phyloP scores from a whole-genome alignment of 306 rosid genomes.

The Prunus fruticosa region DNA sequence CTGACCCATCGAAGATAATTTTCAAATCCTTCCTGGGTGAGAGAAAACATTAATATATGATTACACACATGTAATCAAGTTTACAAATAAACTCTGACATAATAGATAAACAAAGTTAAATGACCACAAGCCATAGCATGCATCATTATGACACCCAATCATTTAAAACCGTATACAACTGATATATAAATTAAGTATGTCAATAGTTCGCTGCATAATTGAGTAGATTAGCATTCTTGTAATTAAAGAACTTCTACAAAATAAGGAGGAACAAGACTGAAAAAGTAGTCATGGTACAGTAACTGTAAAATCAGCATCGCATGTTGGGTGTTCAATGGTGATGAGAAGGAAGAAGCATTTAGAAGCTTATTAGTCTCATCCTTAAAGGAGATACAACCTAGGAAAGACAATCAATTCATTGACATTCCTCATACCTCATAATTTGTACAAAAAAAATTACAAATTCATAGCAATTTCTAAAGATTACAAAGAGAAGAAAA shows the following conservation, averaged over 20 bases:
- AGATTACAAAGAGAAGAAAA: not conserved
- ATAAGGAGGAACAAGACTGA: not conserved
- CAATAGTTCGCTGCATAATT: not conserved
- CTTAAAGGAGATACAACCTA: not conserved
- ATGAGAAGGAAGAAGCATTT: not conserved
- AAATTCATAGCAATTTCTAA: not conserved
- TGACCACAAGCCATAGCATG: not conserved
- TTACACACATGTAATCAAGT: not conserved
- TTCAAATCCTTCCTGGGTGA: slow-evolving; percentile 62
- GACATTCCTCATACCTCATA: not conserved
- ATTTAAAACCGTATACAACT: too few relatives aligned
- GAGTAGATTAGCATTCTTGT: not conserved
- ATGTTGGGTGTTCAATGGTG: not conserved
- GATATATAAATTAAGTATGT: not conserved
- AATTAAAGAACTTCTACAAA: not conserved
- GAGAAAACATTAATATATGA: slow-evolving; percentile 14
- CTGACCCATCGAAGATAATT: slow-evolving; percentile 32
- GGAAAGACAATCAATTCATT: not conserved
- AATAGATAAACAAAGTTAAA: not conserved
- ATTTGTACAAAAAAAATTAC: not conserved
- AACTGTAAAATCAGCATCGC: not conserved
- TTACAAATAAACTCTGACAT: not conserved
- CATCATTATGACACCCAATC: not conserved
- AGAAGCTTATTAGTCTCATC: not conserved
- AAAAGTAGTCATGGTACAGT: not conserved